Percentiles rank a stretch among this genome's conserved stretches.
Evolutionary conservation across 2,329 filamentous ascomycete species (phyloP).

Genomic region (Coleophoma cylindrospora): DNA sequence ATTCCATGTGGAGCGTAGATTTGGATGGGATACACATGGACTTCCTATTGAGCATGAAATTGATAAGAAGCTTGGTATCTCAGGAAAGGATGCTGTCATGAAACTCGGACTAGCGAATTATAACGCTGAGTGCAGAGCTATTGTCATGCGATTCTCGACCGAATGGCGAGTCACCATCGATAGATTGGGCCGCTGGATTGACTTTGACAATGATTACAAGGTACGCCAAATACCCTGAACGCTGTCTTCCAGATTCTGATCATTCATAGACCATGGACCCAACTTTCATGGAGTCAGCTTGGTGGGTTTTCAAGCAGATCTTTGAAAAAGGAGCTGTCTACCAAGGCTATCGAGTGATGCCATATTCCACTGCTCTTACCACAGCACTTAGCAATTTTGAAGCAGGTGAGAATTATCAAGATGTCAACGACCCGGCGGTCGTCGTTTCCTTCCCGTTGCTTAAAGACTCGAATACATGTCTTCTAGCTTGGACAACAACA

Average conservation of each 20-base stretch:
- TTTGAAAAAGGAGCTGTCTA: constrained; percentile 89
- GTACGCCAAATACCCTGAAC: neutral
- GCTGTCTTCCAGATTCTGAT: constrained; percentile 9
- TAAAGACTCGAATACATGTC: constrained; percentile 66
- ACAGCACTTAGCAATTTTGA: constrained; percentile 93
- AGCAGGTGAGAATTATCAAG: constrained; percentile 90
- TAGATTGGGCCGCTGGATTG: constrained; percentile 88
- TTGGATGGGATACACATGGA: constrained; percentile 95
- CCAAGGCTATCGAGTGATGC: constrained; percentile 88
- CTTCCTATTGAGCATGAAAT: constrained; percentile 96
- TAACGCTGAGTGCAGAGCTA: constrained; percentile 85
- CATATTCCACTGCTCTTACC: constrained; percentile 85
- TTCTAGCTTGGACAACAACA: constrained; percentile 88
- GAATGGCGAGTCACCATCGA: constrained; percentile 91
- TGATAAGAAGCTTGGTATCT: constrained; percentile 90
- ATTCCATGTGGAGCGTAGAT: constrained; percentile 83
- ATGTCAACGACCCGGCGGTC: constrained; percentile 84
- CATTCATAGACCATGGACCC: constrained; percentile 74
- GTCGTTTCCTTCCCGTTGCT: constrained; percentile 83
- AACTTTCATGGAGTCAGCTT: constrained; percentile 92
- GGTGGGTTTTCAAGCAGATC: constrained; percentile 95
- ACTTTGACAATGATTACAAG: constrained; percentile 97
- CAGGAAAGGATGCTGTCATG: constrained; percentile 80
- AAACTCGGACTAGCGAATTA: constrained; percentile 84
- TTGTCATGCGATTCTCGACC: constrained; percentile 83